A percentile compares a stretch with the other conserved stretches of the same genome.
Conservation (phyloP, 2,329 filamentous ascomycete species). For the Gnomoniopsis smithogilvyi region DNA sequence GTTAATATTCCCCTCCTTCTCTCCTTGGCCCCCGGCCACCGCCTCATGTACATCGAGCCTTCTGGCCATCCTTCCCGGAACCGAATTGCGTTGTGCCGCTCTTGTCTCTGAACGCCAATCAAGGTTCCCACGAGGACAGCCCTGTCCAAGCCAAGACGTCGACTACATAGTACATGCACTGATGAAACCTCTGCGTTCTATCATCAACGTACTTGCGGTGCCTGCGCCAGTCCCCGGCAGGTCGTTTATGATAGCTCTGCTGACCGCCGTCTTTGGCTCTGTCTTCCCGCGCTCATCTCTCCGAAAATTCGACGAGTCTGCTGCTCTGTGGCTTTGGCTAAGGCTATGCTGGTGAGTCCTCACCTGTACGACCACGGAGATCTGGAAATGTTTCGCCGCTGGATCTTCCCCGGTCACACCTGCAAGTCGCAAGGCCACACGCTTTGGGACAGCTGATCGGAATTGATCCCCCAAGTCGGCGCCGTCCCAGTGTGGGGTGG, state of each 20-base stretch:
- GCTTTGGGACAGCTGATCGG: constrained; percentile 3
- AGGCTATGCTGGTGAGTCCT: constrained; percentile 9
- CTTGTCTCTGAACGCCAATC: background rate
- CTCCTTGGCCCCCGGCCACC: background rate
- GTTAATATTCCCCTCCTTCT: background rate
- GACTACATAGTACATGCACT: background rate
- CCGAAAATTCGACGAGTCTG: constrained; percentile 1
- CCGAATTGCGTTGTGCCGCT: no score
- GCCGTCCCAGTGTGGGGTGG: constrained; percentile 9
- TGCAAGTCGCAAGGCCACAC: background rate
- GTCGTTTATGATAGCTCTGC: constrained; percentile 7
- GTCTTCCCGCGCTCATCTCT: constrained; percentile 1
- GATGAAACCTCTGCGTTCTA: no score
- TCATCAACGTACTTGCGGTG: background rate
- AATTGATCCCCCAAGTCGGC: constrained; percentile 7
- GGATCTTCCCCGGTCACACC: constrained; percentile 1
- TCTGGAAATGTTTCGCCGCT: constrained; percentile 1
- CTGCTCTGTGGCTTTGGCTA: background rate
- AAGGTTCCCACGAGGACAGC: background rate
- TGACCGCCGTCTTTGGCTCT: background rate
- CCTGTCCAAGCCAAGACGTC: background rate
- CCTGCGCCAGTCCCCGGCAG: background rate
- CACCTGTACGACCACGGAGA: constrained; percentile 1
- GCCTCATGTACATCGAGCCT: background rate
- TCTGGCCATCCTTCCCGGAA: background rate